A percentile compares a stretch with the other conserved stretches of the same genome.
Evolutionary conservation across 2,329 filamentous ascomycete species (phyloP).

Genomic region (Sarocladiaceae sp.): DNA sequence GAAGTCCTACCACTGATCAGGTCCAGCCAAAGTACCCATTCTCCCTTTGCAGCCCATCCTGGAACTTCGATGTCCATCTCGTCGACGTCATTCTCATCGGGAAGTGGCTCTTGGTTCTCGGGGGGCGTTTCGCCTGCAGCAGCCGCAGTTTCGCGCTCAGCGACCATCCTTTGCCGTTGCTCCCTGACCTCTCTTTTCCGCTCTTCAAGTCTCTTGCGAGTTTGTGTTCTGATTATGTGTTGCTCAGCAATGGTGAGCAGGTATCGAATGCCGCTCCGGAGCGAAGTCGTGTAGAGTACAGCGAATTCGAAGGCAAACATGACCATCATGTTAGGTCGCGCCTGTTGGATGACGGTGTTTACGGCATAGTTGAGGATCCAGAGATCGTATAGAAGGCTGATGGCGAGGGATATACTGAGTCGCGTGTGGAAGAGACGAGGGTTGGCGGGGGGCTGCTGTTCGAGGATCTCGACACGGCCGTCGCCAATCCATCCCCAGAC

Average conservation of each 20-base stretch:
- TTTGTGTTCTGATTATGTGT: constrained; percentile 68
- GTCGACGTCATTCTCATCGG: constrained; percentile 69
- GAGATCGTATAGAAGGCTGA: constrained; percentile 75
- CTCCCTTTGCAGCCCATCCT: constrained; percentile 93
- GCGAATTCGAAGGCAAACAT: constrained; percentile 99
- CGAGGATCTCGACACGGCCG: constrained; percentile 85
- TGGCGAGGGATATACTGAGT: constrained; percentile 67
- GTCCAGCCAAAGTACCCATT: constrained; percentile 85
- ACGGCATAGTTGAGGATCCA: constrained; percentile 78
- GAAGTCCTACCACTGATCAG: constrained; percentile 63
- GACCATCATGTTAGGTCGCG: constrained; percentile 97
- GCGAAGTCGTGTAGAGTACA: constrained; percentile 71
- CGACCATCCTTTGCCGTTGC: constrained; percentile 45
- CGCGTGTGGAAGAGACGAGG: constrained; percentile 82
- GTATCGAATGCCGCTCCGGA: constrained; percentile 75
- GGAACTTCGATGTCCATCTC: constrained; percentile 93
- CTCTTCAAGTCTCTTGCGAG: constrained; percentile 59
- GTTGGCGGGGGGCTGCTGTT: constrained; percentile 90
- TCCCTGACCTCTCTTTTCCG: constrained; percentile 62
- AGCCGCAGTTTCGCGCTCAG: constrained; percentile 41
- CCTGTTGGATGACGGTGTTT: constrained; percentile 75
- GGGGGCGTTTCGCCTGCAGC: constrained; percentile 53
- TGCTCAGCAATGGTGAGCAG: constrained; percentile 71
- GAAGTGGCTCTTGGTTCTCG: constrained; percentile 41
- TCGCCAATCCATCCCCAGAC: constrained; percentile 99